phyloP scores from a whole-genome alignment of 1,139 yeast species.

The Pichia terricola region DNA sequence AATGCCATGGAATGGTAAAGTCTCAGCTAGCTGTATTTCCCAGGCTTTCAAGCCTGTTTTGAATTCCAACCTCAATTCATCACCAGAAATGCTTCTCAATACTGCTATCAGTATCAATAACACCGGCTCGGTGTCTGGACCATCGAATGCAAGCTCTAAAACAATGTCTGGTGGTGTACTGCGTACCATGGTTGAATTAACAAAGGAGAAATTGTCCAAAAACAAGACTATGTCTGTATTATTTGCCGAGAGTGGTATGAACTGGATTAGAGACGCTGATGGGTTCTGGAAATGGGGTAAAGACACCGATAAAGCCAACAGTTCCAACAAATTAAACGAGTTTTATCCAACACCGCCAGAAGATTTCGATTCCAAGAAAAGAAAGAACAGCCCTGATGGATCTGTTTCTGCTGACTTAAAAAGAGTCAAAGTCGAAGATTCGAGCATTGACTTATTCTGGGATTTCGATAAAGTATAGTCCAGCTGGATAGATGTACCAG shows the following conservation, averaged over 20 bases:
- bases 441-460: slow-evolving; percentile 16
- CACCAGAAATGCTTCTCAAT: slow-evolving; percentile 1
- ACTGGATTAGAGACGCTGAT: slow-evolving; percentile 4
- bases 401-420: not conserved
- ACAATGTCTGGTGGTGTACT: not conserved
- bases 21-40: slow-evolving; percentile 36
- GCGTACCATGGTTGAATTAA: not conserved
- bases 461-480: slow-evolving; percentile 16
- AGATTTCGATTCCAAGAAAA: slow-evolving; percentile 10
- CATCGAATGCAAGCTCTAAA: not conserved
- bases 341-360: slow-evolving; percentile 27
- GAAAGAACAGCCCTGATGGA: not conserved
- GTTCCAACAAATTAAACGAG: not conserved
- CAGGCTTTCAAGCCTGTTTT: slow-evolving; percentile 31
- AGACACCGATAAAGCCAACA: not conserved
- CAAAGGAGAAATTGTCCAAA: slow-evolving; percentile 2
- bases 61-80: slow-evolving; percentile 3
- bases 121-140: not conserved
- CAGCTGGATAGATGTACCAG: not conserved
- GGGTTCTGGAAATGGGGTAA: slow-evolving; percentile 5
- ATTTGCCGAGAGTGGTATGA: not conserved
- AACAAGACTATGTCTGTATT: not conserved
- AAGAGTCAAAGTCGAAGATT: not conserved
- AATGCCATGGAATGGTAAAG: slow-evolving; percentile 35
- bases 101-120: not conserved